Conservation (phyloP, 1,284 basidiomycete species). For the Fomitopsis betulina region DNA sequence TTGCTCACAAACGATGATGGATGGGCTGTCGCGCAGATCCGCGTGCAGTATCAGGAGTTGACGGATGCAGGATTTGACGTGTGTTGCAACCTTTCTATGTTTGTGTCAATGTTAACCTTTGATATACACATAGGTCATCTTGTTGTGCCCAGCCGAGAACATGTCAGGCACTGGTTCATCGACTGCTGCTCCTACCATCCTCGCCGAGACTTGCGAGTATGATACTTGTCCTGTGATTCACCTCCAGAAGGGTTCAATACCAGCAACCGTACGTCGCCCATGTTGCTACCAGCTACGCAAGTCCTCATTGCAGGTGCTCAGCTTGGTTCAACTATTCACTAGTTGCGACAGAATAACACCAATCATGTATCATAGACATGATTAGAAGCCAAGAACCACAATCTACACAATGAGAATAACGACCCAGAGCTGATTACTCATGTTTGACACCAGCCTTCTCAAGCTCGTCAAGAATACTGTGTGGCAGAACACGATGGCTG, state of each 20-base stretch:
- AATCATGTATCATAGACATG: too few relatives aligned
- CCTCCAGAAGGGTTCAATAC: slow-evolving; percentile 41
- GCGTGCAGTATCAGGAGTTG: slow-evolving; percentile 38
- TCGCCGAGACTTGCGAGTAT: slow-evolving; percentile 36
- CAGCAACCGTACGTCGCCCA: slow-evolving; percentile 33
- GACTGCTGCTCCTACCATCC: slow-evolving; percentile 16
- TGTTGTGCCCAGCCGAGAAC: slow-evolving; percentile 37
- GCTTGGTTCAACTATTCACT: slow-evolving; percentile 36
- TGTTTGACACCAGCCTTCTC: too few relatives aligned
- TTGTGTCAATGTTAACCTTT: slow-evolving; percentile 4
- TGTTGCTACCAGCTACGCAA: too few relatives aligned
- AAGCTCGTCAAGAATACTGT: too few relatives aligned
- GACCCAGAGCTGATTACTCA: too few relatives aligned
- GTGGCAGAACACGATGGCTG: too few relatives aligned
- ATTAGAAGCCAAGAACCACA: too few relatives aligned
- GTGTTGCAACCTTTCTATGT: slow-evolving; percentile 11
- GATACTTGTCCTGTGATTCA: slow-evolving; percentile 35
- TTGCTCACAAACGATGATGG: slow-evolving; percentile 46
- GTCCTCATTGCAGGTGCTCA: slow-evolving; percentile 5
- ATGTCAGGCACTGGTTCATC: slow-evolving; percentile 39
- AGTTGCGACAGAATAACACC: too few relatives aligned
- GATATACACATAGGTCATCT: slow-evolving; percentile 29
- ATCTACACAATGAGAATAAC: too few relatives aligned
- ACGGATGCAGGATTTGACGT: slow-evolving; percentile 37
- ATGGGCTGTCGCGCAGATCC: slow-evolving; percentile 48